A percentile compares a stretch with the other conserved stretches of the same genome.
Conservation (phyloP, 1,284 basidiomycete species). For the Cutaneotrichosporon sp. region DNA sequence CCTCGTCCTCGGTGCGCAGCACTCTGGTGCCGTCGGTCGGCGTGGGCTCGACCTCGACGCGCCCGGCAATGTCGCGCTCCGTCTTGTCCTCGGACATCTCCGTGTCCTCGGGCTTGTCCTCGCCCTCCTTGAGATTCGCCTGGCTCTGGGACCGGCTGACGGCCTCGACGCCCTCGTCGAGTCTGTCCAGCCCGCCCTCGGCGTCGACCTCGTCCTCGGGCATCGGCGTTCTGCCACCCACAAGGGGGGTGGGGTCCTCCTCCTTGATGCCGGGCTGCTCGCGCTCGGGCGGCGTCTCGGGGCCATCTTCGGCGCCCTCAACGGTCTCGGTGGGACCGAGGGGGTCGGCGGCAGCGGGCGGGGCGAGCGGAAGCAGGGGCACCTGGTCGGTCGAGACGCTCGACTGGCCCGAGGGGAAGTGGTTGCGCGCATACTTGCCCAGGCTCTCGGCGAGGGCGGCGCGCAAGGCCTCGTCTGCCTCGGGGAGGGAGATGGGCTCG, state of each 20-base stretch:
- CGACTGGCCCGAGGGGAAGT: slow-evolving; percentile 72
- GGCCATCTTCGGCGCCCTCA: no score
- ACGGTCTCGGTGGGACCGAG: no score
- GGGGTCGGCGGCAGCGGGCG: no score
- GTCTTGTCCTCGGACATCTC: no score
- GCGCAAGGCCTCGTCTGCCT: slow-evolving; percentile 70
- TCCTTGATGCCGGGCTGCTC: background rate
- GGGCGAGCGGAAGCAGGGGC: slow-evolving; percentile 19
- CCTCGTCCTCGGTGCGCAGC: slow-evolving; percentile 27
- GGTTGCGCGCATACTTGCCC: slow-evolving; percentile 70
- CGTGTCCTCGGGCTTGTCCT: background rate
- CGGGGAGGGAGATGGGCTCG: slow-evolving; percentile 63
- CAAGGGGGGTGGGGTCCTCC: slow-evolving; percentile 8
- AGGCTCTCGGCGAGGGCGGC: slow-evolving; percentile 68
- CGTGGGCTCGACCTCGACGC: slow-evolving; percentile 5
- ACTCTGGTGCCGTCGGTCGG: background rate
- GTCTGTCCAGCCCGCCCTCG: slow-evolving; percentile 33
- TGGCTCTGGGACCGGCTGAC: slow-evolving; percentile 15
- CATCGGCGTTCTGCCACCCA: background rate
- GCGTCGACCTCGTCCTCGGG: slow-evolving; percentile 35
- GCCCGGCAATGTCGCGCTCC: background rate
- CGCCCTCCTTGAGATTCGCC: slow-evolving; percentile 6
- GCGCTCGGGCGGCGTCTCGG: background rate
- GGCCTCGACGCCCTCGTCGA: slow-evolving; percentile 17
- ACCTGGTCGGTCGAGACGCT: slow-evolving; percentile 62